phyloP scores from a whole-genome alignment of 2,329 filamentous ascomycete species.

The Fusarium sp. region DNA sequence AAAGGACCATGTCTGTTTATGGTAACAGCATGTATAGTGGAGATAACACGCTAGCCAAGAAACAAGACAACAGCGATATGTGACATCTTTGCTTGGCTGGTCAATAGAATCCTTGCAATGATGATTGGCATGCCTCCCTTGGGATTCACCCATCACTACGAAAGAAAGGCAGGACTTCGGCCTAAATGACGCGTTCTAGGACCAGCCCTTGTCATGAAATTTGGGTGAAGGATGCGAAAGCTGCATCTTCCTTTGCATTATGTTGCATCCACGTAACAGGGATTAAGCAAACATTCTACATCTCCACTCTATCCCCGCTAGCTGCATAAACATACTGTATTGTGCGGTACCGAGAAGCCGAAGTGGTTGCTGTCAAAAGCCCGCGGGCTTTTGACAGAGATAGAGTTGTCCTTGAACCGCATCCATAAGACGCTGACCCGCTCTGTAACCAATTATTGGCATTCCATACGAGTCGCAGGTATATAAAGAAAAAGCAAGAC shows the following conservation, averaged over 20 bases:
- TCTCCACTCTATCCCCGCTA: conserved; percentile 6
- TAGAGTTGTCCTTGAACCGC: neutral
- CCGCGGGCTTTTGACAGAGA: neutral
- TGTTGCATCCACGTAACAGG: neutral
- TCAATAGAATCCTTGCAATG: neutral
- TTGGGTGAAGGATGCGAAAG: neutral
- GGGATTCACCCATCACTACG: too few species aligned
- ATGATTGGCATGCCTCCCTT: neutral
- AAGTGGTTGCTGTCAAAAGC: neutral
- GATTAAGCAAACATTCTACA: conserved; percentile 2
- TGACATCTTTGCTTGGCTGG: neutral
- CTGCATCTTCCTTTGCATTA: neutral
- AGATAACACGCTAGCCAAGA: neutral
- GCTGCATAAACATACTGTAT: neutral
- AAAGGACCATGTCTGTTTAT: neutral
- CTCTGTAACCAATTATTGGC: neutral
- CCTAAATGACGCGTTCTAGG: conserved; percentile 4
- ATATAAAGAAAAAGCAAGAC: conserved; percentile 2
- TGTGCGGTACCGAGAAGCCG: neutral
- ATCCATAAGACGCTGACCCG: neutral
- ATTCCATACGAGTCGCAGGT: neutral
- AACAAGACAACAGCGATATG: neutral
- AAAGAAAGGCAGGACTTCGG: neutral
- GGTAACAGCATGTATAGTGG: neutral
- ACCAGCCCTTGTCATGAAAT: neutral